These are phyloP conservation scores for Harrya chromipes DNA, from an alignment of 768 basidiomycete species.

Conservation along the genomic window DNA sequence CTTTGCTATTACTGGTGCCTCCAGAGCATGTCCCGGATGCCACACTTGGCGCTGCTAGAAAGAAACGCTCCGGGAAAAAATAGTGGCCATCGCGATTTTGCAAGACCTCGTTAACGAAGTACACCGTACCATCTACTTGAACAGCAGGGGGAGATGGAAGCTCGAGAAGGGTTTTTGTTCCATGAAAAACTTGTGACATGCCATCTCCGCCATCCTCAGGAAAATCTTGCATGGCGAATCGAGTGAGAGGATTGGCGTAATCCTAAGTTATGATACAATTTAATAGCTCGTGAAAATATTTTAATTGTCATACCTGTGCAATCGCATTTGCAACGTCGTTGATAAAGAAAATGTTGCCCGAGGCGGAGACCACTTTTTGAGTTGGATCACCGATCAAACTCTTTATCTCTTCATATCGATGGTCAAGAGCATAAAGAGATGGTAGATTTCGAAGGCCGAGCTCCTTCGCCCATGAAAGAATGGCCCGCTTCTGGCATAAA, in stretches of 20 bases:
- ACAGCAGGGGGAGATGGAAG: background rate
- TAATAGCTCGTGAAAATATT: too few relatives aligned
- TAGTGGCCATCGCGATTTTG: background rate
- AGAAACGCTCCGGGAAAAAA: constrained; percentile 10
- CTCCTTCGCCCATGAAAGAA: too few relatives aligned
- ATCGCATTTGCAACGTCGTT: constrained; percentile 9
- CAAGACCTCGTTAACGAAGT: constrained; percentile 18
- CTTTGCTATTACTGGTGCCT: too few relatives aligned
- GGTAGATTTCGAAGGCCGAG: too few relatives aligned
- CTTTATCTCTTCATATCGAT: too few relatives aligned
- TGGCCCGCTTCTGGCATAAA: too few relatives aligned
- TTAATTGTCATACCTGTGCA: too few relatives aligned
- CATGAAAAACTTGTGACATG: constrained; percentile 25
- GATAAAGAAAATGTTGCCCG: constrained; percentile 28
- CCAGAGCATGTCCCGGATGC: too few relatives aligned
- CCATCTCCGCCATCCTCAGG: background rate
- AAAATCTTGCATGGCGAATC: constrained; percentile 10
- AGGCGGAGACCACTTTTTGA: constrained; percentile 15
- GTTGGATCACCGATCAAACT: too few relatives aligned
- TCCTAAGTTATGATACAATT: constrained; percentile 14
- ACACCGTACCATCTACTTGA: background rate
- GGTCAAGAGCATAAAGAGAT: too few relatives aligned
- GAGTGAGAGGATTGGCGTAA: constrained; percentile 23
- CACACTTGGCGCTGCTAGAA: too few relatives aligned
- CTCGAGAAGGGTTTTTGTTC: constrained; percentile 22